Evolutionary conservation across 1,284 basidiomycete species (phyloP), one percentile per base, ranked within the genome.

Genomic region (Moniliella sp.): DNA sequence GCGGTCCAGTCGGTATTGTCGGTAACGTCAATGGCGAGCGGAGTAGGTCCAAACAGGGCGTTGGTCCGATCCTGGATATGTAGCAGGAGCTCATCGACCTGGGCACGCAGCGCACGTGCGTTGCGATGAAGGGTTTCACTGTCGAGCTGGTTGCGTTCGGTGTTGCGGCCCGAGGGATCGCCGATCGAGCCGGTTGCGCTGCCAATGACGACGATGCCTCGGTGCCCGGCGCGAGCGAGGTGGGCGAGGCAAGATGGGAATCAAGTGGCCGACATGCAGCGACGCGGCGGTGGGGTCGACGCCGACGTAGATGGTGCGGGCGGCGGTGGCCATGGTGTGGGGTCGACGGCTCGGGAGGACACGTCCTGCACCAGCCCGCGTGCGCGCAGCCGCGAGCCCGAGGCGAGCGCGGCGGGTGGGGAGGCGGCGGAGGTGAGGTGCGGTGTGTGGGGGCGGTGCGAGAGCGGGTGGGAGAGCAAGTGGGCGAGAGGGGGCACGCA

Each of bases 171-270:
- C 0, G 82, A 84, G 2, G 91, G 91, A 57, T 99, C 91, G 4
- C 91, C 91, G 18, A 99, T 78, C n/a, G 77, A 71, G 2, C 84
- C 91, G 0, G 91, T 94, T 1, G 83, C 88, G 0, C 86, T 86
- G 21, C 59, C 25, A 25, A 82, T 80, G 15, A 97, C 68, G 5
- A 78, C 75, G 11, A 94, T 74, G 21, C 75, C 69, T 15, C 67
- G 67, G 59, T 97, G 84, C 0, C 84, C 82, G 18, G 69, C 68
- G 12, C 79, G 52, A 25, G 78, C 75, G 58, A 94, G 88, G 54
- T 93, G 86, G 14, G 88, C 64, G 28, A 94, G 61, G 28, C 45
- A 97, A 68, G 16, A 97, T 65, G 0, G 88, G 83, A 10, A 94
- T 64, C 1, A 99, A 70, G 55, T 99, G 88, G 2, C 88, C 88